Evolutionary conservation across 306 rosid genomes (phyloP).

Genomic region (Cucumis hystrix): DNA sequence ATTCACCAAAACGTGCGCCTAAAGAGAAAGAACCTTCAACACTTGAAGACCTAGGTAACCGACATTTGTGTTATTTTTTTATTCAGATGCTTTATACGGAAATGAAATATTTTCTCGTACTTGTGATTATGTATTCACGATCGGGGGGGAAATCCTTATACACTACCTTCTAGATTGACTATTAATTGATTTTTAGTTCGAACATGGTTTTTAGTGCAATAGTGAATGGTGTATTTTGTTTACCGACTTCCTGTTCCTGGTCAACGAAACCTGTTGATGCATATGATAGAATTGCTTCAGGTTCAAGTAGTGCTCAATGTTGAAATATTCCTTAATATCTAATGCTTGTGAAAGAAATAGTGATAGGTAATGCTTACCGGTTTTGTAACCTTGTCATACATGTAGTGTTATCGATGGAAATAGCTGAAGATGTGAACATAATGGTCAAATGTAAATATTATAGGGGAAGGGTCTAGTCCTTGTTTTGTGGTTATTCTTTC

Average conservation of each 20-base stretch:
- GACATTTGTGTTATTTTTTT: background rate
- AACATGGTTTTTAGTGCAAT: too few species aligned
- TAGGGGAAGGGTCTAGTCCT: background rate
- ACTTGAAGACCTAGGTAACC: conserved; percentile 77
- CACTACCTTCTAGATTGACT: background rate
- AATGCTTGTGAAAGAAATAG: background rate
- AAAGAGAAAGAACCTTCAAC: conserved; percentile 56
- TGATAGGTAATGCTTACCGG: background rate
- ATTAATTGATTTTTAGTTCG: background rate
- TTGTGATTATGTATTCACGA: background rate
- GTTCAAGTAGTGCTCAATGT: background rate
- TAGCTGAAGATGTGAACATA: background rate
- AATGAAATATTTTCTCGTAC: background rate
- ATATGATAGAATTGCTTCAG: background rate
- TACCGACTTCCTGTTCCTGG: background rate
- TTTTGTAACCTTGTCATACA: background rate
- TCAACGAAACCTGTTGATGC: background rate
- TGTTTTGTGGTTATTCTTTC: background rate
- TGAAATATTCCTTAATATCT: background rate
- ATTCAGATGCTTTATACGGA: background rate
- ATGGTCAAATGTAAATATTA: background rate
- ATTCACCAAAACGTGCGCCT: conserved; percentile 22
- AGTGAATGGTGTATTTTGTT: background rate
- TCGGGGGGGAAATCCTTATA: background rate
- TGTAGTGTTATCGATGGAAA: background rate